A percentile compares a stretch with the other conserved stretches of the same genome.
Conservation (phyloP, 345 rosid genomes). For the Gossypium mustelinum region DNA sequence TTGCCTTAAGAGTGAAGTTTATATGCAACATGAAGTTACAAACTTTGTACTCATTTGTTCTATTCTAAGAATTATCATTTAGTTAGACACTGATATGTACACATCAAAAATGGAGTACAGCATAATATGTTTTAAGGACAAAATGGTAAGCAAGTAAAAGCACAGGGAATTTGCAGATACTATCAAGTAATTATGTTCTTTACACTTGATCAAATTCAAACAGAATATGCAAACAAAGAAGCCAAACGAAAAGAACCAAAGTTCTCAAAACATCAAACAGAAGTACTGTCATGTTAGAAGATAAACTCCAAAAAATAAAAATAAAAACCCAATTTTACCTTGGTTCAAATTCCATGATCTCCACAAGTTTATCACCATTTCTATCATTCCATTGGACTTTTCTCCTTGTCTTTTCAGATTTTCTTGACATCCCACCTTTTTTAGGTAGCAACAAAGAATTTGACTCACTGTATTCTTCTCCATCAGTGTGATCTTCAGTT, state of each 20-base stretch:
- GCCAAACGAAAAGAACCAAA: slow-evolving; percentile 5
- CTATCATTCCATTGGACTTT: slow-evolving; percentile 94
- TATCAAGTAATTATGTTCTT: background rate
- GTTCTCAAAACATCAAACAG: slow-evolving; percentile 7
- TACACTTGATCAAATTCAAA: background rate
- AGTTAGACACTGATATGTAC: background rate
- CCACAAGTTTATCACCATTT: slow-evolving; percentile 76
- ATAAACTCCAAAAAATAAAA: background rate
- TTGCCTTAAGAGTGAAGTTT: slow-evolving; percentile 4
- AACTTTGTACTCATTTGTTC: background rate
- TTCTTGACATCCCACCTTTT: slow-evolving; percentile 66
- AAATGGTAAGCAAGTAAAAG: background rate
- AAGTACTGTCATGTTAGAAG: background rate
- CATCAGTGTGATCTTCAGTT: slow-evolving; percentile 39
- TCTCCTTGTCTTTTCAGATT: slow-evolving; percentile 46
- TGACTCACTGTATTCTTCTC: slow-evolving; percentile 67
- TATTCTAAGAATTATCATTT: slow-evolving; percentile 9
- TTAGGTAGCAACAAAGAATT: slow-evolving; percentile 70
- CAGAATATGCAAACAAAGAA: slow-evolving; percentile 1
- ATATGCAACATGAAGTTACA: background rate
- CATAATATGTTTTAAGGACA: background rate
- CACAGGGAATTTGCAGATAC: background rate
- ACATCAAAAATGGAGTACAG: background rate
- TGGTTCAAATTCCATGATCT: slow-evolving; percentile 81
- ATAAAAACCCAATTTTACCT: slow-evolving; percentile 40